Base-by-base conservation (phyloP, 192 early-diverging fungal genomes). In the Podila horticola region DNA sequence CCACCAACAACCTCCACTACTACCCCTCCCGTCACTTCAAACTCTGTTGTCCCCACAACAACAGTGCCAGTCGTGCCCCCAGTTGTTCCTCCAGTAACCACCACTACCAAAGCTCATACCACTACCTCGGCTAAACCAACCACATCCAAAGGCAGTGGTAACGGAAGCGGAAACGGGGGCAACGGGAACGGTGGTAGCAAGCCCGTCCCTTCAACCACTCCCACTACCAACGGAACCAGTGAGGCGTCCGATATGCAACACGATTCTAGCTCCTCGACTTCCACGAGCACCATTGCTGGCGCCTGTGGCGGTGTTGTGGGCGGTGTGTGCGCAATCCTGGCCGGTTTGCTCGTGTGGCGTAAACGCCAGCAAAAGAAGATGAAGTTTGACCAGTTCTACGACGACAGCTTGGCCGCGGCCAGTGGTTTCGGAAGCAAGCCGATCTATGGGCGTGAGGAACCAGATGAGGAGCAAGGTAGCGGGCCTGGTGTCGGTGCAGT, bases 311-410 rank as follows among this genome's bases (percentile, higher is more conserved):
- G 74, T 34, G 62, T 75, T 0, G 55, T 75, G 15, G 74, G 61
- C 1, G 61, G 29, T 4, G 33, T 69, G 28, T 69, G 67, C 30
- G 59, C 68, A 5, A 65, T 65, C 60, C 24, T 75, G 19, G 67
- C 62, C n/a, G 66, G 17, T 4, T 22, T 75, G 17, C 41, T 75
- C 11, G 26, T 69, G 1, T 75, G 74, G 74, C 66, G 74, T 2
- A 69, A 69, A 31, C 60, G 67, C 17, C 52, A 63, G 10, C 74
- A 69, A 36, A 48, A 50, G 24, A 57, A 69, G 29, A 30, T 13
- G 8, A 12, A 36, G 10, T 48, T 75, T 41, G 60, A 74, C 41
- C 41, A 64, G 12, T 62, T 69, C 26, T 60, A 48, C 57, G 41
- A 26, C 4, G 41, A 65, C 29, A 69, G 30, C 45, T 52, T 75